Evolutionary conservation across 257 asterid genomes (phyloP).

Genomic region (Coffea eugenioides): DNA sequence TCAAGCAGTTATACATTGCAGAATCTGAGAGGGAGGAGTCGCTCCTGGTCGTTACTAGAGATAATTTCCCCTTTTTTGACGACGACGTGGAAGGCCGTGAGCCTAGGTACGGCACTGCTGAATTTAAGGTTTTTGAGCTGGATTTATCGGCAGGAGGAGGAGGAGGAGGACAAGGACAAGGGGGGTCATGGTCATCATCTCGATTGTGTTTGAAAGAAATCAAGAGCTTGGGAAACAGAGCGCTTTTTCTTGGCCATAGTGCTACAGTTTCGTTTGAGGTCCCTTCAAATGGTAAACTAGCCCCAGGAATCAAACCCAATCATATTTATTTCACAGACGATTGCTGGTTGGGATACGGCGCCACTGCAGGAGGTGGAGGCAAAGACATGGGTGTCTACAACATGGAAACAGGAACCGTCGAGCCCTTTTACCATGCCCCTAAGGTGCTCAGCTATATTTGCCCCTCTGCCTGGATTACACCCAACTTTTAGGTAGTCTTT

Average conservation of each 20-base stretch:
- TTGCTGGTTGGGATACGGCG: neutral
- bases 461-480: neutral
- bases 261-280: neutral
- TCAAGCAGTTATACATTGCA: neutral
- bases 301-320: neutral
- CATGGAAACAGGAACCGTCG: neutral
- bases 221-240: neutral
- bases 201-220: neutral
- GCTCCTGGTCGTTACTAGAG: neutral
- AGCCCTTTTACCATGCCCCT: neutral
- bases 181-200: neutral
- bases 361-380: neutral
- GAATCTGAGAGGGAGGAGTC: neutral
- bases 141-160: neutral
- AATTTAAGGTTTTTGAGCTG: neutral
- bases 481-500: neutral
- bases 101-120: neutral
- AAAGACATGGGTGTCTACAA: neutral
- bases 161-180: too few relatives aligned
- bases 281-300: neutral
- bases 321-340: conserved; percentile 1
- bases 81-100: neutral
- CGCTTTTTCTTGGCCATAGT: neutral
- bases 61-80: too few relatives aligned
- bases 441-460: neutral